These are phyloP conservation scores for Boehmeria nivea DNA, from an alignment of 306 rosid species.

Conservation along the genomic window DNA sequence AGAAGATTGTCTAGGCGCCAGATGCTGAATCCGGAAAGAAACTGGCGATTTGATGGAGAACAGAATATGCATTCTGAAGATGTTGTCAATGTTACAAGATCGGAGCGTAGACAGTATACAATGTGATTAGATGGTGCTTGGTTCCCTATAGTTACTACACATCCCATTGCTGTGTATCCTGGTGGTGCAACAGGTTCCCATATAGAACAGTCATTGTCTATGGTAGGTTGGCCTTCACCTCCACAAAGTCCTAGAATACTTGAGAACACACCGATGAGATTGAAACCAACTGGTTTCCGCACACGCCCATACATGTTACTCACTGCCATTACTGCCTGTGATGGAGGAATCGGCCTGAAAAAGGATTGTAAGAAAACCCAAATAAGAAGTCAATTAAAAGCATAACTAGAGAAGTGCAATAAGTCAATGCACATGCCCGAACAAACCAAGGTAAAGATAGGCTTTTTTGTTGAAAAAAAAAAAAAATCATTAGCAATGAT, in stretches of 20 bases:
- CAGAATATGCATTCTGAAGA: conserved; percentile 64
- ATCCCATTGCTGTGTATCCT: conserved; percentile 81
- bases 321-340: conserved; percentile 94
- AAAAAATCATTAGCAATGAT: no score
- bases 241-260: conserved; percentile 51
- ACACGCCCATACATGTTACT: conserved; percentile 89
- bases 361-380: conserved; percentile 16
- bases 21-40: conserved; percentile 68
- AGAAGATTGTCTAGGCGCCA: conserved; percentile 89
- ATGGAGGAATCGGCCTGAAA: conserved; percentile 88
- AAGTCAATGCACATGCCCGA: no score
- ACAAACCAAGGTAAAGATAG: no score
- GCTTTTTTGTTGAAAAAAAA: no score
- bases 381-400: background rate
- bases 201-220: conserved; percentile 63
- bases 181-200: conserved; percentile 95
- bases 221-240: conserved; percentile 33
- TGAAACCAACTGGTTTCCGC: conserved; percentile 73
- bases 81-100: conserved; percentile 68
- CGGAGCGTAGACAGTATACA: conserved; percentile 84
- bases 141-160: conserved; percentile 74
- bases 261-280: conserved; percentile 64
- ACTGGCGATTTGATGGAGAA: conserved; percentile 44
- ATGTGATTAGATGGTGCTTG: conserved; percentile 69
- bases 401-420: no score